Percentiles rank a stretch among this genome's conserved stretches.
Conservation (phyloP, 352 stramenopile genomes). For the Salisapilia sapeloensis region DNA sequence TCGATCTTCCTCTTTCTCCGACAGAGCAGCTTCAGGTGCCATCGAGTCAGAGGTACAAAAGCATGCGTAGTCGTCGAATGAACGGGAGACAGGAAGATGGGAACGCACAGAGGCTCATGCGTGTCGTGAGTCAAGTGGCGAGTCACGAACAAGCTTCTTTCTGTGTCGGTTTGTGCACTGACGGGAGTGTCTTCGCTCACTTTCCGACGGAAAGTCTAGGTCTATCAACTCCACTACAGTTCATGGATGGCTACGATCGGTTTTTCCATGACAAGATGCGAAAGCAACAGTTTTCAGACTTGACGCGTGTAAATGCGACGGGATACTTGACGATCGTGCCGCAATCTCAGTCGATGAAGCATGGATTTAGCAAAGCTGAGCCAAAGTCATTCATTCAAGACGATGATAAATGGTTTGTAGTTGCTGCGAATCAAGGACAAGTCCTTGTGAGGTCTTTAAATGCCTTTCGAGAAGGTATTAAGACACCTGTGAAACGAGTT, state of each 20-base stretch:
- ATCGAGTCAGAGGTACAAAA: conserved; percentile 13
- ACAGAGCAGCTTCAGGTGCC: conserved; percentile 33
- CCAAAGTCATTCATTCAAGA: too few species aligned
- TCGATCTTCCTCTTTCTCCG: conserved; percentile 44
- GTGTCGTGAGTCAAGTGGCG: conserved; percentile 48
- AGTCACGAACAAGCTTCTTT: conserved; percentile 38
- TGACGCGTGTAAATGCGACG: conserved; percentile 56
- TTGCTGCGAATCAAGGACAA: conserved; percentile 53
- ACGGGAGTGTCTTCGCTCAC: conserved; percentile 71
- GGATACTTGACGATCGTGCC: conserved; percentile 45
- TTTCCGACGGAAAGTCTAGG: conserved; percentile 24
- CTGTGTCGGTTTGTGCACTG: conserved; percentile 67
- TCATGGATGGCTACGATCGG: conserved; percentile 64
- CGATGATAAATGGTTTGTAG: conserved; percentile 53
- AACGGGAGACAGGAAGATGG: conserved; percentile 20
- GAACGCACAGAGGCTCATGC: conserved; percentile 31
- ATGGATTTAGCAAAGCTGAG: background rate
- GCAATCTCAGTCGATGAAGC: conserved; percentile 20
- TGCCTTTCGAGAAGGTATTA: conserved; percentile 41
- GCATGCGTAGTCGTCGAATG: conserved; percentile 15
- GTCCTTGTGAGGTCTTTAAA: conserved; percentile 49
- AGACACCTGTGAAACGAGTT: conserved; percentile 24
- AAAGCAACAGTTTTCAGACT: conserved; percentile 58
- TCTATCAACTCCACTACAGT: conserved; percentile 45
- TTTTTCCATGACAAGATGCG: conserved; percentile 69